Conservation (phyloP, 2,329 filamentous ascomycete genomes). For the Fusarium domesticum region DNA sequence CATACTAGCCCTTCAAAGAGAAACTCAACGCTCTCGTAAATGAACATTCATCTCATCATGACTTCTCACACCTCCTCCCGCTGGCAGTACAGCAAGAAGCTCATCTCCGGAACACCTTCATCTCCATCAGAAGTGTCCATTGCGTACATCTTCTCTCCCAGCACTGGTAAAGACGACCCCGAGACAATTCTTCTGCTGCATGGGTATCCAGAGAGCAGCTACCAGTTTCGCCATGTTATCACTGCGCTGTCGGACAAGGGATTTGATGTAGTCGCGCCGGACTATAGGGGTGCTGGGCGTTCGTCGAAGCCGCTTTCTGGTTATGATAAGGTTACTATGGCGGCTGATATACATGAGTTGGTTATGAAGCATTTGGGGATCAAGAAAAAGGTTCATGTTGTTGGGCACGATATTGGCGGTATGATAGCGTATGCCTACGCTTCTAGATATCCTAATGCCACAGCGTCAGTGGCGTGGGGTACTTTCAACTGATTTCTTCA, state of each 20-base stretch:
- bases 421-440: conserved; percentile 14
- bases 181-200: conserved; percentile 5
- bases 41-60: neutral
- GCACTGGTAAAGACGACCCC: neutral
- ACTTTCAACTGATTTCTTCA: neutral
- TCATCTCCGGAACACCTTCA: neutral
- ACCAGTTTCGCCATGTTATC: conserved; percentile 11
- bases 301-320: conserved; percentile 7
- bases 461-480: conserved; percentile 9
- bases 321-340: conserved; percentile 13
- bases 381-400: conserved; percentile 2
- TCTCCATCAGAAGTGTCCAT: neutral
- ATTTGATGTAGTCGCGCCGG: conserved; percentile 9
- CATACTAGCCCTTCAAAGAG: too few relatives aligned
- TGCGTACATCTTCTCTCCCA: neutral
- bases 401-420: conserved; percentile 11
- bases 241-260: conserved; percentile 4
- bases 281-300: conserved; percentile 9
- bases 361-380: conserved; percentile 5
- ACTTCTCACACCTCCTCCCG: neutral
- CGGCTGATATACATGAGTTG: conserved; percentile 3
- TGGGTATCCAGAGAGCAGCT: conserved; percentile 12
- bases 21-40: too few relatives aligned
- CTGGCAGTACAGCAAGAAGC: neutral
- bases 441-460: conserved; percentile 2